Base-by-base conservation (phyloP, 441 rosid species). In the Dalechampia spathulata region DNA sequence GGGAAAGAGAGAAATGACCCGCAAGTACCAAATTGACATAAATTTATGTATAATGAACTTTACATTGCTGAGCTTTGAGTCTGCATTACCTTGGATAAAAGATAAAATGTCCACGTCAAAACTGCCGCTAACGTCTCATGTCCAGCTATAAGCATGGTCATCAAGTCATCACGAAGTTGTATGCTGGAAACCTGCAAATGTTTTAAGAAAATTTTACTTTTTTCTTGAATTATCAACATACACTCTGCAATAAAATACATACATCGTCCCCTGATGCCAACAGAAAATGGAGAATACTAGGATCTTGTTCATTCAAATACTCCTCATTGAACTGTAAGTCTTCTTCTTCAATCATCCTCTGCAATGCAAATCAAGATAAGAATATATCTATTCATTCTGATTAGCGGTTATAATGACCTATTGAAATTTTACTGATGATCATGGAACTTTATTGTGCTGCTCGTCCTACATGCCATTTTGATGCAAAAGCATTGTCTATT, bases 141-240 rank as follows among this genome's bases (percentile, higher is more conserved):
- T 49, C 99, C 99, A 20, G 99, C 99, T 65, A 93, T 93, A 68
- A 93, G 99, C 96, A 93, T 63, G 36, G 99, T 93, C 99, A 93
- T 93, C 76, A 93, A 75, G 70, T 93, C 99, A 75, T 93, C 99
- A 42, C 96, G 89, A 30, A 93, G 99, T 74, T 93, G 99, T 75
- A 87, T 89, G 73, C 96, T 89, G 34, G 95, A 85, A 58, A 93
- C 93, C 99, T 93, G 60, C 65, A 76, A 72, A 65, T 55, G 12
- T 57, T 62, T 30, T 54, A n/a, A 44, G 60, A 55, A 43, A 64
- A 38, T 61, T 53, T 63, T 43, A 27, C 42, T 47, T 49, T 41
- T 17, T 52, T 52, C n/a, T 38, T 54, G 44, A 65, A 44, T 37
- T 7, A 62, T 25, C 30, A 68, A 65, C 37, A 26, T 49, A 61